Percentiles rank a stretch among this genome's conserved stretches.
Evolutionary conservation across 2,329 filamentous ascomycete species (phyloP).

Genomic region (Fusarium coicis): DNA sequence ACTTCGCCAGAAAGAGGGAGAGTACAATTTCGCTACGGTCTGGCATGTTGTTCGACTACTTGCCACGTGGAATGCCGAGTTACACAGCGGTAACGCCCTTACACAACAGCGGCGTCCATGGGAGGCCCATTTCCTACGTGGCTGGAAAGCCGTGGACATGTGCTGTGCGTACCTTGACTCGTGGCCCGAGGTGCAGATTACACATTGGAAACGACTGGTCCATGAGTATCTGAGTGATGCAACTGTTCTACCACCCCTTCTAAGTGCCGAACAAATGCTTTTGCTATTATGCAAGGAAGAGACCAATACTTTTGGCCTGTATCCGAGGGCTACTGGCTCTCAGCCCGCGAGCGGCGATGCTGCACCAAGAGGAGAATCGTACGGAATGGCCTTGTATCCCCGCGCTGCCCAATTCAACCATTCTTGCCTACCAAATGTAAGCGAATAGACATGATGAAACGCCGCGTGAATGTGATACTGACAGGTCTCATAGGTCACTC

Average conservation of each 20-base stretch:
- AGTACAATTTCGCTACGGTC: conserved; percentile 45
- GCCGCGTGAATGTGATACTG: not conserved
- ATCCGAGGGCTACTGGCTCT: conserved; percentile 39
- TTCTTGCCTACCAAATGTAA: conserved; percentile 46
- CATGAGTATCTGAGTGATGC: conserved; percentile 38
- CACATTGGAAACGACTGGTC: conserved; percentile 42
- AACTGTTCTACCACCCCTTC: conserved; percentile 20
- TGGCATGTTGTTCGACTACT: conserved; percentile 46
- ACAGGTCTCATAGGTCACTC: conserved; percentile 32
- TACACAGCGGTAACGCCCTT: not conserved
- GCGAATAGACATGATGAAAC: not conserved
- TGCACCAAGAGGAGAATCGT: conserved; percentile 37
- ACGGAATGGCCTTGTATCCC: conserved; percentile 43
- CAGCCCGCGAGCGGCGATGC: conserved; percentile 16
- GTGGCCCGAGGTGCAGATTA: conserved; percentile 42
- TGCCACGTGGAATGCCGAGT: conserved; percentile 39
- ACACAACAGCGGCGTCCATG: not conserved
- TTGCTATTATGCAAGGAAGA: conserved; percentile 45
- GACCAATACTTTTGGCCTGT: conserved; percentile 46
- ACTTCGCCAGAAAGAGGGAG: conserved; percentile 31
- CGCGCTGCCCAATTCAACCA: conserved; percentile 47
- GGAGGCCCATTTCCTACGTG: conserved; percentile 36
- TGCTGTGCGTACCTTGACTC: conserved; percentile 46
- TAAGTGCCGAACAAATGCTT: conserved; percentile 36
- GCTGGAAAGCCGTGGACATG: conserved; percentile 41